Percentiles rank a stretch among this genome's conserved stretches.
Evolutionary conservation across 2,329 filamentous ascomycete species (phyloP).

Genomic region (Stachybotrys echinatus): DNA sequence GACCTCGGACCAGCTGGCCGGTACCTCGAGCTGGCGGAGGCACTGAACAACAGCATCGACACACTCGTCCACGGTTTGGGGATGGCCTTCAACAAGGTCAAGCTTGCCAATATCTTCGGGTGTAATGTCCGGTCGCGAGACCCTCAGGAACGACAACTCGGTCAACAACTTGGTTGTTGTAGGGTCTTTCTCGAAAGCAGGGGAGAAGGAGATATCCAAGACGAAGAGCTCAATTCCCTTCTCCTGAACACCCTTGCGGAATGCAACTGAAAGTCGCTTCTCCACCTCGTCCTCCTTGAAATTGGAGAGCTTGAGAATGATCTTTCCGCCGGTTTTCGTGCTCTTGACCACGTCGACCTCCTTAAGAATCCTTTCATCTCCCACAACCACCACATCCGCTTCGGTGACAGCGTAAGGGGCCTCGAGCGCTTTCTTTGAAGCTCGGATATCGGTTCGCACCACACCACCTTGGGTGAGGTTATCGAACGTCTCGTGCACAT

Average conservation of each 20-base stretch:
- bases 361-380: conserved; percentile 72
- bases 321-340: conserved; percentile 63
- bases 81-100: conserved; percentile 49
- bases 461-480: conserved; percentile 70
- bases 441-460: conserved; percentile 78
- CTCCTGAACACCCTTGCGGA: conserved; percentile 66
- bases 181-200: conserved; percentile 61
- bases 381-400: conserved; percentile 75
- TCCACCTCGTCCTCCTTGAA: conserved; percentile 87
- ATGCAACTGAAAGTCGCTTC: conserved; percentile 68
- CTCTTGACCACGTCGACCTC: conserved; percentile 69
- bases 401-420: conserved; percentile 75
- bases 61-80: conserved; percentile 45
- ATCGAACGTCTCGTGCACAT: conserved; percentile 57
- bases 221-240: conserved; percentile 69
- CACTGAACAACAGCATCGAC: conserved; percentile 64
- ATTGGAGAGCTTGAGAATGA: conserved; percentile 71
- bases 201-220: conserved; percentile 65
- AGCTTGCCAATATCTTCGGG: conserved; percentile 62
- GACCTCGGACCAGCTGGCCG: conserved; percentile 72
- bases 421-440: conserved; percentile 76
- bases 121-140: conserved; percentile 64
- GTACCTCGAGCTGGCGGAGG: conserved; percentile 69
- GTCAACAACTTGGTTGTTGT: conserved; percentile 63
- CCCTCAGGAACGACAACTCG: conserved; percentile 77